phyloP scores from a whole-genome alignment of 345 rosid genomes.

The Xanthoceras sorbifolium region DNA sequence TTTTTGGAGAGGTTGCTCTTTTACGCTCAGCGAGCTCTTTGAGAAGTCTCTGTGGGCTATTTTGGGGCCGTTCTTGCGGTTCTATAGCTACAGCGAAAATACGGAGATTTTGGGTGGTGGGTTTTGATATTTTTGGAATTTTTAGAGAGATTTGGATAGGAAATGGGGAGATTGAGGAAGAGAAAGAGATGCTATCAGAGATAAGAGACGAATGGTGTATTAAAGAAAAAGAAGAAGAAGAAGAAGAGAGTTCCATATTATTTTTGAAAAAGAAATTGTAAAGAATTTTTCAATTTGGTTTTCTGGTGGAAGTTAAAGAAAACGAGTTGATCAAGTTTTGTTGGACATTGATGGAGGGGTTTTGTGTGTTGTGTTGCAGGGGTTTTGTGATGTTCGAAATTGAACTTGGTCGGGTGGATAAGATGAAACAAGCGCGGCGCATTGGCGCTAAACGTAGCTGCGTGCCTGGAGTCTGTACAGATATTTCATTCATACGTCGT shows the following conservation, averaged over 20 bases:
- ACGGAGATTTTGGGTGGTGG: slow-evolving; percentile 39
- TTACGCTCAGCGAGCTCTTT: slow-evolving; percentile 93
- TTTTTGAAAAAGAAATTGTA: neutral
- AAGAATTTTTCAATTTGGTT: neutral
- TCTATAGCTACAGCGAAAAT: slow-evolving; percentile 57
- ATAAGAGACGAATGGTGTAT: slow-evolving; percentile 29
- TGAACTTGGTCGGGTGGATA: neutral
- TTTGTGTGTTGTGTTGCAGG: slow-evolving; percentile 3
- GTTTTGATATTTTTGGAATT: slow-evolving; percentile 29
- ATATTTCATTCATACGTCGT: neutral
- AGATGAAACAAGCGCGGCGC: slow-evolving; percentile 9
- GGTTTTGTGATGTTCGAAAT: neutral
- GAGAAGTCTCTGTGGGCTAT: slow-evolving; percentile 87
- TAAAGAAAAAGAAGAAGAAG: slow-evolving; percentile 32
- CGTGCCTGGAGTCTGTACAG: too few relatives aligned
- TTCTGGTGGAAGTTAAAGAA: too few relatives aligned
- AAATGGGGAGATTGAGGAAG: slow-evolving; percentile 58
- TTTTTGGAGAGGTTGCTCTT: slow-evolving; percentile 60
- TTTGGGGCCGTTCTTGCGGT: slow-evolving; percentile 62
- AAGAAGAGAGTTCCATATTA: slow-evolving; percentile 78
- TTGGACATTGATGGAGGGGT: slow-evolving; percentile 2
- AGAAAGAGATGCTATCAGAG: slow-evolving; percentile 56
- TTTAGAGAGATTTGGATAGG: slow-evolving; percentile 39
- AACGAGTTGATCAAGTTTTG: neutral
- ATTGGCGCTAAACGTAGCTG: too few relatives aligned